Percentiles rank a stretch among this genome's conserved stretches.
Evolutionary conservation across 768 basidiomycete species (phyloP).

Genomic region (Termitomyces sp.): DNA sequence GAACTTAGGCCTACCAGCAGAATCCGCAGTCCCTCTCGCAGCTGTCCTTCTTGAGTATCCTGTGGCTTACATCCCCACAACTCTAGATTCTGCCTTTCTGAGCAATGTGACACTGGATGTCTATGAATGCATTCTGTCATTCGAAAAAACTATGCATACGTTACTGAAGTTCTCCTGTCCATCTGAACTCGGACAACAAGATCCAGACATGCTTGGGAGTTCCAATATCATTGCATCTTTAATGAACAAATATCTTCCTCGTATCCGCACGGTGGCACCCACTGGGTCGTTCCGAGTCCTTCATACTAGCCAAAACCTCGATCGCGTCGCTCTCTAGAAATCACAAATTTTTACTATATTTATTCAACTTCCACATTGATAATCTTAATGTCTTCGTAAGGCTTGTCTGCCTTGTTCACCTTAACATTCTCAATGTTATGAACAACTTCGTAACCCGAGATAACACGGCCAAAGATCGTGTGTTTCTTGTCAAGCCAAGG

Average conservation of each 20-base stretch:
- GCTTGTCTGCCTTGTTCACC: slow-evolving; percentile 79
- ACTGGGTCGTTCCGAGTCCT: slow-evolving; percentile 20
- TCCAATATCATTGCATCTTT: slow-evolving; percentile 25
- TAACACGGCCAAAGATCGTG: slow-evolving; percentile 88
- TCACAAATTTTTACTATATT: slow-evolving; percentile 5
- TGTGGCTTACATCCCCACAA: slow-evolving; percentile 39
- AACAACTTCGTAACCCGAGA: slow-evolving; percentile 84
- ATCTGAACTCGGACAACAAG: slow-evolving; percentile 15
- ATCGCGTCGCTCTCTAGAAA: slow-evolving; percentile 42
- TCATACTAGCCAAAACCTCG: slow-evolving; percentile 30
- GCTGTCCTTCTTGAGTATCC: slow-evolving; percentile 59
- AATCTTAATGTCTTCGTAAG: slow-evolving; percentile 92
- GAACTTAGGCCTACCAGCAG: slow-evolving; percentile 18
- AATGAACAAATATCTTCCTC: slow-evolving; percentile 23
- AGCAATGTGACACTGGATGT: slow-evolving; percentile 41
- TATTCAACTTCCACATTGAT: slow-evolving; percentile 72
- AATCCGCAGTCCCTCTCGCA: slow-evolving; percentile 44
- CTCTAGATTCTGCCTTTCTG: slow-evolving; percentile 32
- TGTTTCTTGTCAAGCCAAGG: slow-evolving; percentile 92
- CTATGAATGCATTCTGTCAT: slow-evolving; percentile 35
- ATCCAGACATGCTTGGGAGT: slow-evolving; percentile 15
- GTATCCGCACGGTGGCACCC: slow-evolving; percentile 20
- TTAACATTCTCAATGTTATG: slow-evolving; percentile 91
- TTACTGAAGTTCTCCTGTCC: slow-evolving; percentile 60
- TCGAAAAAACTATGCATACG: slow-evolving; percentile 19